Evolutionary conservation across 805 yeast species (phyloP).

Genomic region (Kodamaea kaohsiungensis): DNA sequence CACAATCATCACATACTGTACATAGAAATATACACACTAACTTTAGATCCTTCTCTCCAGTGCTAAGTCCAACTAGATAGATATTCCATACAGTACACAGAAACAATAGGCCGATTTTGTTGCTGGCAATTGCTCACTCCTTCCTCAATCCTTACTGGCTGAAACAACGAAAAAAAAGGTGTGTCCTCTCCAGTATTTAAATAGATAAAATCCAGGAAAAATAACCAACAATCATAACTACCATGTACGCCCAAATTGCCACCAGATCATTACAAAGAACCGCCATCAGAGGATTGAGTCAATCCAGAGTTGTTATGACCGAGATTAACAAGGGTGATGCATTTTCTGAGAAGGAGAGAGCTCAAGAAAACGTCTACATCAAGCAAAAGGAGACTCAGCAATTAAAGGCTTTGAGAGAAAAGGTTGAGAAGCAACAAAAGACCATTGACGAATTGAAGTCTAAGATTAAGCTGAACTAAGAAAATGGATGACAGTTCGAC

Average conservation of each 20-base stretch:
- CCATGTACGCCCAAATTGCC: conserved; percentile 25
- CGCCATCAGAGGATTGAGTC: conserved; percentile 33
- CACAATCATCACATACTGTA: neutral
- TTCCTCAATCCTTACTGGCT: neutral
- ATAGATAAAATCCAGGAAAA: neutral
- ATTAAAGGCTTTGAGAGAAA: conserved; percentile 71
- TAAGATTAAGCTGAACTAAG: conserved; percentile 41
- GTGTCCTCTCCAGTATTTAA: neutral
- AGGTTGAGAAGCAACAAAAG: conserved; percentile 73
- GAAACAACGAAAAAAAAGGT: neutral
- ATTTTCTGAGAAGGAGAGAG: conserved; percentile 81
- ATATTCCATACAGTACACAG: neutral
- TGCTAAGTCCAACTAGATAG: too few relatives aligned
- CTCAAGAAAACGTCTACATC: conserved; percentile 82
- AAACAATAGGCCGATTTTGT: neutral
- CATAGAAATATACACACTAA: neutral
- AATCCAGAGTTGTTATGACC: conserved; percentile 25
- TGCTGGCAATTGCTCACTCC: neutral
- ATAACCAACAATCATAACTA: neutral
- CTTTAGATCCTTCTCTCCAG: neutral
- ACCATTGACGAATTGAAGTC: conserved; percentile 49
- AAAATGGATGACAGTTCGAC: neutral
- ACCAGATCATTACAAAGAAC: conserved; percentile 21
- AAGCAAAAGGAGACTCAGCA: conserved; percentile 90
- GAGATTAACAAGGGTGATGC: conserved; percentile 24